Percentiles rank a stretch among this genome's conserved stretches.
Evolutionary conservation across 2,329 filamentous ascomycete genomes (phyloP).

Genomic region (Paracoccidioides brasiliensis): DNA sequence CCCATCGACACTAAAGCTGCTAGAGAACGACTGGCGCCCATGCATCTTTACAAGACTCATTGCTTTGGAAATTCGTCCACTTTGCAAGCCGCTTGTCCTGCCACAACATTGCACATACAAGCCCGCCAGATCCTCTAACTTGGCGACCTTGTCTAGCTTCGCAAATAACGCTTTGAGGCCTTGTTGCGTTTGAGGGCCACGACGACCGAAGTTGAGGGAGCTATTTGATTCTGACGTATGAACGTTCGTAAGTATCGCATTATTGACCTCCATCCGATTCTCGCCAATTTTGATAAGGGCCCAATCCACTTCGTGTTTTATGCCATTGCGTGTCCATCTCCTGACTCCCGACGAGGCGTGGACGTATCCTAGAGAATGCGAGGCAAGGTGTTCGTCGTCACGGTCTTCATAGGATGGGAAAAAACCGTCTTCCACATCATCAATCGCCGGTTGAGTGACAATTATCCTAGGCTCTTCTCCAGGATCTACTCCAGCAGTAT

Average conservation of each 20-base stretch:
- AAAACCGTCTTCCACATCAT: conserved; percentile 72
- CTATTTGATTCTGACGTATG: background rate
- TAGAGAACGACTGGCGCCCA: conserved; percentile 66
- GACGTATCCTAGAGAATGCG: conserved; percentile 66
- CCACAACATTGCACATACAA: conserved; percentile 78
- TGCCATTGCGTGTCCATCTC: conserved; percentile 54
- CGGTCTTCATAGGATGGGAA: conserved; percentile 67
- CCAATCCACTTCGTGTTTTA: conserved; percentile 92
- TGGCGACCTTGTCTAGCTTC: conserved; percentile 45
- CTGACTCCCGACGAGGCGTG: conserved; percentile 85
- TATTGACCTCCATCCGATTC: conserved; percentile 56
- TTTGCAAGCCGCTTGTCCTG: conserved; percentile 71
- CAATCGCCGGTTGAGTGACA: conserved; percentile 82
- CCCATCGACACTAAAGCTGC: conserved; percentile 51
- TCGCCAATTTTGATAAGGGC: conserved; percentile 70
- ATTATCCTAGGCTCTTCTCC: conserved; percentile 65
- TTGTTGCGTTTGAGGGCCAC: conserved; percentile 36
- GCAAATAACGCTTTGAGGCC: conserved; percentile 18
- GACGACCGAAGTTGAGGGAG: conserved; percentile 11
- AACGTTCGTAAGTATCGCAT: conserved; percentile 41
- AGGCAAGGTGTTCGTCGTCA: conserved; percentile 68
- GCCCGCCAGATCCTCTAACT: conserved; percentile 50
- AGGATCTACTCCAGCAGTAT: conserved; percentile 64
- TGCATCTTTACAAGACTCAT: conserved; percentile 80
- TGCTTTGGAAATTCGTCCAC: conserved; percentile 61